Conservation (phyloP, 352 stramenopile species). For the Pythium apleroticum region DNA sequence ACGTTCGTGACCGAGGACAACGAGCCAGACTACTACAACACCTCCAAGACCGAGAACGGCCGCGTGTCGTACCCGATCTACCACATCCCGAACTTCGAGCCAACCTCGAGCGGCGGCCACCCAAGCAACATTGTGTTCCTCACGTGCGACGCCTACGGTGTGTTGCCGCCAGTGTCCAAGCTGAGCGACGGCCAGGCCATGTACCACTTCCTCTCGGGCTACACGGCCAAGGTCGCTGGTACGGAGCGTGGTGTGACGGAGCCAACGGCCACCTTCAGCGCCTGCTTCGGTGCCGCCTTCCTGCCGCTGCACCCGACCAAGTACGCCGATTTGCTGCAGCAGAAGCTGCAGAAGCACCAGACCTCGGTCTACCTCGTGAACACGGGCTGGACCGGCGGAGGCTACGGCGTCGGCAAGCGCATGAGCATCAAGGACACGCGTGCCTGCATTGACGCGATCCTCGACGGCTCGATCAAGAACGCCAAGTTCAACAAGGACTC, state of each 20-base stretch:
- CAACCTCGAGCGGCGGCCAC: conserved; percentile 45
- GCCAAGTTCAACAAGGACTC: conserved; percentile 66
- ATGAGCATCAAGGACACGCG: conserved; percentile 93
- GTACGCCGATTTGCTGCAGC: conserved; percentile 56
- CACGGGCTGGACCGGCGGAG: conserved; percentile 94
- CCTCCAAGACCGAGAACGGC: conserved; percentile 55
- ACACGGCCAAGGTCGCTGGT: conserved; percentile 59
- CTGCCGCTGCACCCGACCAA: conserved; percentile 54
- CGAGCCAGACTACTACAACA: conserved; percentile 58
- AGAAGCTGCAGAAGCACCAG: conserved; percentile 50
- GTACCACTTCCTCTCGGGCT: conserved; percentile 90
- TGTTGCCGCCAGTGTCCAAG: conserved; percentile 93
- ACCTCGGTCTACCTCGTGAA: conserved; percentile 86
- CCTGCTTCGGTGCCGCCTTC: conserved; percentile 56
- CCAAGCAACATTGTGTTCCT: conserved; percentile 94
- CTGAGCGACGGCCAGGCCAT: conserved; percentile 91
- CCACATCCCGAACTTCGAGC: conserved; percentile 54
- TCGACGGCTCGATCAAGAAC: conserved; percentile 66
- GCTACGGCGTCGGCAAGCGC: conserved; percentile 95
- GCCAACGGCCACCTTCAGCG: conserved; percentile 51
- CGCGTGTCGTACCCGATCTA: conserved; percentile 60
- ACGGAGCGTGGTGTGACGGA: conserved; percentile 58
- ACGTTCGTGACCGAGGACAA: conserved; percentile 44
- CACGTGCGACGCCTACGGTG: conserved; percentile 95
- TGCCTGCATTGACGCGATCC: conserved; percentile 73